A percentile compares a stretch with the other conserved stretches of the same genome.
phyloP scores from a whole-genome alignment of 225 moss, liverwort and hornwort genomes.

The Physcomitrellopsis africana region DNA sequence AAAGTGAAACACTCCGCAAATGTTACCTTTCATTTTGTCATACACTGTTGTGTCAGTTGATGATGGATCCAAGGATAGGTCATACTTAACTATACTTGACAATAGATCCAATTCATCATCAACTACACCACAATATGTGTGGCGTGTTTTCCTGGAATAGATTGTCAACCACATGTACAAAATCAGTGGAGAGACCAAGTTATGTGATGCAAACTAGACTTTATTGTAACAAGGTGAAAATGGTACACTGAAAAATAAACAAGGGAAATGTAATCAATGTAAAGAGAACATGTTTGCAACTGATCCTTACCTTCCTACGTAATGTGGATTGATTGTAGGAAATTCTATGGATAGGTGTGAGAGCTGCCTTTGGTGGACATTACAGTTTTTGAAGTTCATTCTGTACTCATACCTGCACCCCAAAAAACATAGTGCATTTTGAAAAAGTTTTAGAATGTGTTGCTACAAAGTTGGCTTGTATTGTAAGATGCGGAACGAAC shows the following conservation, averaged over 20 bases:
- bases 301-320: background rate
- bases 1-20: constrained; percentile 42
- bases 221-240: no score
- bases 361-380: constrained; percentile 17
- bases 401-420: background rate
- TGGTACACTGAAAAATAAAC: background rate
- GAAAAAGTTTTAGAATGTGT: no score
- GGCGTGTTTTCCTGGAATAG: constrained; percentile 44
- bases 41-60: background rate
- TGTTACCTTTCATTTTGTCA: constrained; percentile 41
- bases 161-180: background rate
- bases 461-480: no score
- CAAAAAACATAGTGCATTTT: background rate
- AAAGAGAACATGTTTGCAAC: background rate
- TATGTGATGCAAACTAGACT: background rate
- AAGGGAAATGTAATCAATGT: background rate
- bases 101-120: constrained; percentile 28
- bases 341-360: background rate
- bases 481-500: no score
- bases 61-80: constrained; percentile 43
- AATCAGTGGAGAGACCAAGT: no score
- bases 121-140: constrained; percentile 35
- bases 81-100: constrained; percentile 50
- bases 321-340: constrained; percentile 11
- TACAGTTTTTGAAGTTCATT: background rate